Evolutionary conservation across 2,329 filamentous ascomycete species (phyloP).

Genomic region (Pseudogymnoascus sp.): DNA sequence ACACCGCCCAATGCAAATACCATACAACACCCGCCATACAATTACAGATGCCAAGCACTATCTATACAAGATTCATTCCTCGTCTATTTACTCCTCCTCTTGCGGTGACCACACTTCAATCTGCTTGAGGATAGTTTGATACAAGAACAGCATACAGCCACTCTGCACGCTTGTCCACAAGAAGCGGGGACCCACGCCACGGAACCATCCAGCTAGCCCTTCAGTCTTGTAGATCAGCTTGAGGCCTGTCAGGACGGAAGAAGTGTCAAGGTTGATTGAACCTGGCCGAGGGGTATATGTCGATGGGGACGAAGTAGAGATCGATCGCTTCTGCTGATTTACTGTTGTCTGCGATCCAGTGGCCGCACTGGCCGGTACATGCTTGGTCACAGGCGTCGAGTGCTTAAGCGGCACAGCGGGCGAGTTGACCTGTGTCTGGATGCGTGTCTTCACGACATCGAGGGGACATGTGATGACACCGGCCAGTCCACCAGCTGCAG

Average conservation of each 20-base stretch:
- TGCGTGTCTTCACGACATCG: slow-evolving; percentile 93
- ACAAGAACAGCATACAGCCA: slow-evolving; percentile 91
- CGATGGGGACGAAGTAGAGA: slow-evolving; percentile 84
- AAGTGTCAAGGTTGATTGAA: slow-evolving; percentile 74
- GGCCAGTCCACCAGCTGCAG: slow-evolving; percentile 81
- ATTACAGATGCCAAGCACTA: slow-evolving; percentile 3
- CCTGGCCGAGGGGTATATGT: slow-evolving; percentile 74
- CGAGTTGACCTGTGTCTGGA: slow-evolving; percentile 78
- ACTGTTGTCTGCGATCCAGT: slow-evolving; percentile 29
- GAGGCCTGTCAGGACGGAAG: slow-evolving; percentile 77
- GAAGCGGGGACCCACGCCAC: slow-evolving; percentile 82
- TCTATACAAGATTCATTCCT: slow-evolving; percentile 3
- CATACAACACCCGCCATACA: slow-evolving; percentile 4
- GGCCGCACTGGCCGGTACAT: slow-evolving; percentile 20
- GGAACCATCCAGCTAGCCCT: slow-evolving; percentile 82
- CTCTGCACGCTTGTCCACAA: slow-evolving; percentile 98
- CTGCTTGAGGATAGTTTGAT: slow-evolving; percentile 76
- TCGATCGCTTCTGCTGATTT: slow-evolving; percentile 55
- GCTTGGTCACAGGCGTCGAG: slow-evolving; percentile 17
- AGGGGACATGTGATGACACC: slow-evolving; percentile 92
- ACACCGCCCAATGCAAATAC: slow-evolving; percentile 8
- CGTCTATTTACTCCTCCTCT: slow-evolving; percentile 8
- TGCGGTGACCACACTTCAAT: slow-evolving; percentile 45
- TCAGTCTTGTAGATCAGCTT: slow-evolving; percentile 84
- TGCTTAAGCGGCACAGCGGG: slow-evolving; percentile 25